A percentile compares a stretch with the other conserved stretches of the same genome.
phyloP scores from a whole-genome alignment of 306 rosid genomes.

The Citrullus mucosospermus region DNA sequence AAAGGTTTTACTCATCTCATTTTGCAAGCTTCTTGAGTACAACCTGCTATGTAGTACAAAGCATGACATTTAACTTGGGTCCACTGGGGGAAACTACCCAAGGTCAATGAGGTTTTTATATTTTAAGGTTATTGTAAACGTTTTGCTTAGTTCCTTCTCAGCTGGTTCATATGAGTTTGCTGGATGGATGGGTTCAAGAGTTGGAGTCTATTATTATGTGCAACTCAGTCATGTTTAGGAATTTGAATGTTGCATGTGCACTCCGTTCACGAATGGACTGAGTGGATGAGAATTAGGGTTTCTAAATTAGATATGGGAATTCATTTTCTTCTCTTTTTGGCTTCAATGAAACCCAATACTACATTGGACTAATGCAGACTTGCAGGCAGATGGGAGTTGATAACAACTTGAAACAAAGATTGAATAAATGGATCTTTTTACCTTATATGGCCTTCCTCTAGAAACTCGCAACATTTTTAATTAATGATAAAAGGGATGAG shows the following conservation, averaged over 20 bases:
- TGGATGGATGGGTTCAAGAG: background rate
- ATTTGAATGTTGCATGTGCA: background rate
- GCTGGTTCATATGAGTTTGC: background rate
- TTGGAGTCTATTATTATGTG: background rate
- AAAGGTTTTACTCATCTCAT: background rate
- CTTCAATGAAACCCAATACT: too few relatives aligned
- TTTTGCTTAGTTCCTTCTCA: background rate
- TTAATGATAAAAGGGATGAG: too few relatives aligned
- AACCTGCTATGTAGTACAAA: background rate
- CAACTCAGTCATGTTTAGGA: background rate
- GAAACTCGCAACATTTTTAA: too few relatives aligned
- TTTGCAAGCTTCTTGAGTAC: background rate
- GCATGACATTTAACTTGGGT: background rate
- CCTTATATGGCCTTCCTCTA: too few relatives aligned
- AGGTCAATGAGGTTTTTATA: background rate
- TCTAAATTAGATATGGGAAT: too few relatives aligned
- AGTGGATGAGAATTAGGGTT: background rate
- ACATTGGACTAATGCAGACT: too few relatives aligned
- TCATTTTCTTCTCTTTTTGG: too few relatives aligned
- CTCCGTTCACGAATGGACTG: background rate
- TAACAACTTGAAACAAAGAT: too few relatives aligned
- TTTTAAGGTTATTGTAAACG: background rate
- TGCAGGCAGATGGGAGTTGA: too few relatives aligned
- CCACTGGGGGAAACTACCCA: background rate
- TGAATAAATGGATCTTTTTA: too few relatives aligned